Evolutionary conservation across 1,284 basidiomycete genomes (phyloP).

Genomic region (Ceratobasidium sp.): DNA sequence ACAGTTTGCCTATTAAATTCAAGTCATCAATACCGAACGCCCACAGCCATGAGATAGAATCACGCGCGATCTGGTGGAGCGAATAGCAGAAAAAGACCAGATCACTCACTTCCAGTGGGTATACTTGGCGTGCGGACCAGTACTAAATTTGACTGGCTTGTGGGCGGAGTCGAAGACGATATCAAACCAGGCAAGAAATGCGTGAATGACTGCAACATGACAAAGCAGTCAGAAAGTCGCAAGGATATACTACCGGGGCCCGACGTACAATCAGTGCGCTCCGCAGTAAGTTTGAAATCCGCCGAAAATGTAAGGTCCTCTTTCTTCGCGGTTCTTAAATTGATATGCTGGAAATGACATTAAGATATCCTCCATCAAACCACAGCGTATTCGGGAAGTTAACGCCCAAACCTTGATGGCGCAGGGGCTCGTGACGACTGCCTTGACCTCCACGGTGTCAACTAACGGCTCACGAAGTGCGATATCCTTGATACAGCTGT

Average conservation of each 20-base stretch:
- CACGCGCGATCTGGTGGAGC: neutral
- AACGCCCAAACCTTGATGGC: slow-evolving; percentile 73
- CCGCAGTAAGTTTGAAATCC: slow-evolving; percentile 84
- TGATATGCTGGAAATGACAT: slow-evolving; percentile 71
- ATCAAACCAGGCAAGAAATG: slow-evolving; percentile 99
- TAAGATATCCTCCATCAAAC: neutral
- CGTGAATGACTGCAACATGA: slow-evolving; percentile 81
- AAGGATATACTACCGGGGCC: neutral
- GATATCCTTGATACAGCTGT: slow-evolving; percentile 99
- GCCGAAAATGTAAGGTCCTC: slow-evolving; percentile 91
- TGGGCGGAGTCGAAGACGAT: slow-evolving; percentile 96
- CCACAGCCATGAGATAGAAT: neutral
- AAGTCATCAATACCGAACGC: neutral
- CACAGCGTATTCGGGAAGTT: neutral
- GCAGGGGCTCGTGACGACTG: slow-evolving; percentile 91
- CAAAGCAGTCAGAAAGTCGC: slow-evolving; percentile 10
- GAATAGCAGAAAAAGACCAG: neutral
- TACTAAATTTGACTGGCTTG: slow-evolving; percentile 95
- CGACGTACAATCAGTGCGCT: slow-evolving; percentile 89
- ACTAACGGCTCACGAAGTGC: slow-evolving; percentile 96
- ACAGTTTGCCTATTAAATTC: slow-evolving; percentile 82
- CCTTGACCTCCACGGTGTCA: slow-evolving; percentile 95
- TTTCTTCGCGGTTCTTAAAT: slow-evolving; percentile 92
- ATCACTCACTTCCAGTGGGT: slow-evolving; percentile 93
- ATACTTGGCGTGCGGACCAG: slow-evolving; percentile 95